Conservation (phyloP, 495 filamentous ascomycete species). For the Lophium mytilinum region DNA sequence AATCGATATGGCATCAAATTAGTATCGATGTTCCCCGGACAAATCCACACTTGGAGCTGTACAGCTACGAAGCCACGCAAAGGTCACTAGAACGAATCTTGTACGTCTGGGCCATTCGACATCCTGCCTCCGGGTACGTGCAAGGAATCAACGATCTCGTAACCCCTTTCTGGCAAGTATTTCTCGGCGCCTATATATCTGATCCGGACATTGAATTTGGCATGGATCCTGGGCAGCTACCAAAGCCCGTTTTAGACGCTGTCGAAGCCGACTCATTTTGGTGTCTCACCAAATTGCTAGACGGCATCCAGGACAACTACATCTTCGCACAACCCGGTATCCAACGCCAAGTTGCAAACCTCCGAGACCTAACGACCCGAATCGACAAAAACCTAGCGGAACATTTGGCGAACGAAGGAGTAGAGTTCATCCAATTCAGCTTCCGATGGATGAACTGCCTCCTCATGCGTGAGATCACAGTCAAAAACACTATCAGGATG, state of each 20-base stretch:
- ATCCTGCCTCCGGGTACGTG: constrained; percentile 95
- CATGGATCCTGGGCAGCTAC: constrained; percentile 94
- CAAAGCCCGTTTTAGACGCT: constrained; percentile 83
- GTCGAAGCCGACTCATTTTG: constrained; percentile 98
- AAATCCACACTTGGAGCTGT: constrained; percentile 89
- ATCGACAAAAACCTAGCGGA: constrained; percentile 81
- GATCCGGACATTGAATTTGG: constrained; percentile 85
- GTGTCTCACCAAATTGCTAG: constrained; percentile 92
- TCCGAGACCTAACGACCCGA: constrained; percentile 79
- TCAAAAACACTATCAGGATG: constrained; percentile 94
- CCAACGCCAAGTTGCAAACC: constrained; percentile 79
- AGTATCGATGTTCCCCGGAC: constrained; percentile 97
- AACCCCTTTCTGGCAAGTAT: constrained; percentile 96
- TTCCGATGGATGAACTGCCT: constrained; percentile 99
- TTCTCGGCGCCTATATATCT: constrained; percentile 87
- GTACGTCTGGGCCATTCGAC: constrained; percentile 95
- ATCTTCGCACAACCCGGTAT: constrained; percentile 96
- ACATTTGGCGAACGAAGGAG: constrained; percentile 79
- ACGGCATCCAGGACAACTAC: constrained; percentile 98
- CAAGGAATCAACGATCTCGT: constrained; percentile 98
- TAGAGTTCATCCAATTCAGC: constrained; percentile 98
- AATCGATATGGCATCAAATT: constrained; percentile 97
- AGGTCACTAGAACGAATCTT: constrained; percentile 87
- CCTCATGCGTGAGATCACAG: constrained; percentile 92
- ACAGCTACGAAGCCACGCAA: constrained; percentile 93